phyloP scores from a whole-genome alignment of 2,329 filamentous ascomycete species.

The Fusarium musae region DNA sequence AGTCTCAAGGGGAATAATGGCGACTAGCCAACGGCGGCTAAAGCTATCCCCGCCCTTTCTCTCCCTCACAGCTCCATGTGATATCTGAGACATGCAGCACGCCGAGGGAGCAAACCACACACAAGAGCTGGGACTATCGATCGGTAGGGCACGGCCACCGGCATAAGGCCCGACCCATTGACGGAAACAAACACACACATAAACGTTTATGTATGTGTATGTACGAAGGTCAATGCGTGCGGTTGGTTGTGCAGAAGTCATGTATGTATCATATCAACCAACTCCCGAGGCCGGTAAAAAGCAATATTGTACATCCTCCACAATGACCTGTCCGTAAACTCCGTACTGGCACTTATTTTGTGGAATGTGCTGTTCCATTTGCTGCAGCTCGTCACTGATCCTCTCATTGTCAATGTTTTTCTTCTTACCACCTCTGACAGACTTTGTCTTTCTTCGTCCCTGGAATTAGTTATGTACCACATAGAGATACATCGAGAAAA shows the following conservation, averaged over 20 bases:
- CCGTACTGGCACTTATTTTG: neutral
- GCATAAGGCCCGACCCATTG: constrained; percentile 33
- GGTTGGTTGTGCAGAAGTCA: constrained; percentile 15
- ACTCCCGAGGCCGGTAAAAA: constrained; percentile 30
- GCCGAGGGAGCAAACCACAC: constrained; percentile 19
- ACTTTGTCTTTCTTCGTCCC: neutral
- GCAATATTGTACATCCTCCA: constrained; percentile 23
- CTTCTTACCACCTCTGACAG: neutral
- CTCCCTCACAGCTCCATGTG: constrained; percentile 38
- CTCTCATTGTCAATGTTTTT: neutral
- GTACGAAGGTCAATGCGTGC: constrained; percentile 29
- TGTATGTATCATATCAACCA: neutral
- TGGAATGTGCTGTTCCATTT: constrained; percentile 4
- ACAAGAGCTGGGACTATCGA: constrained; percentile 22
- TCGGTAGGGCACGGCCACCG: constrained; percentile 18
- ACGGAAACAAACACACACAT: constrained; percentile 27
- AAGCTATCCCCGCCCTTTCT: constrained; percentile 17
- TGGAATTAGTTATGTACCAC: neutral
- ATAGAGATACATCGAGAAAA: constrained; percentile 17
- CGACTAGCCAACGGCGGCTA: constrained; percentile 21
- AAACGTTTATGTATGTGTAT: constrained; percentile 20
- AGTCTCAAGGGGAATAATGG: constrained; percentile 33
- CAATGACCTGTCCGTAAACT: neutral
- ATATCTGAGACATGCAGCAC: constrained; percentile 44
- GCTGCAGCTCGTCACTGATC: constrained; percentile 4